Conservation (phyloP, 352 stramenopile genomes). For the Nothophytophthora sp. region DNA sequence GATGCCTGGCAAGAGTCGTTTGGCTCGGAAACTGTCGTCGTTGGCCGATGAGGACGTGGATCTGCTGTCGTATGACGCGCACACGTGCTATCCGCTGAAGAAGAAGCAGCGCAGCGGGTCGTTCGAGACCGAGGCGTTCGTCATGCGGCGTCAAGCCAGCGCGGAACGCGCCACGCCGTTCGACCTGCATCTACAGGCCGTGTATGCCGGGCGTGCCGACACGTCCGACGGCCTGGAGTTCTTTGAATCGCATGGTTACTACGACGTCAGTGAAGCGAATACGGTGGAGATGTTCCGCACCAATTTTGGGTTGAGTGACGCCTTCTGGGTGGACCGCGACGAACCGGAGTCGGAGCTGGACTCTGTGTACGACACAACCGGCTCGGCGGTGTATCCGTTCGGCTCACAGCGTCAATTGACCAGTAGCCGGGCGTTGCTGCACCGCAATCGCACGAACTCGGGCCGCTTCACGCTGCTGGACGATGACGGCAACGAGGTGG, state of each 20-base stretch:
- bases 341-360: conserved; percentile 19
- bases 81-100: conserved; percentile 12
- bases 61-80: not conserved
- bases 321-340: conserved; percentile 60
- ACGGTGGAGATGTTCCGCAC: conserved; percentile 80
- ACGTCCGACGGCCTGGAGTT: conserved; percentile 59
- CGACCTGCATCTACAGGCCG: conserved; percentile 62
- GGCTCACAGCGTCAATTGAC: conserved; percentile 31
- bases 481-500: conserved; percentile 67
- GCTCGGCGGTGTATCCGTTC: conserved; percentile 41
- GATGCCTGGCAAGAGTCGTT: conserved; percentile 25
- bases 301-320: conserved; percentile 66
- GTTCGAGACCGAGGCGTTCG: conserved; percentile 8
- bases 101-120: conserved; percentile 41
- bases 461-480: conserved; percentile 62
- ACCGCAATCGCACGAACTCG: conserved; percentile 26
- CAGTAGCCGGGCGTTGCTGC: conserved; percentile 33
- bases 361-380: conserved; percentile 8
- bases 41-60: conserved; percentile 30
- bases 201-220: conserved; percentile 56
- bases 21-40: conserved; percentile 33
- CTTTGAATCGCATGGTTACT: conserved; percentile 84
- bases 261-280: conserved; percentile 81
- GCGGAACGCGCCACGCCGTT: conserved; percentile 42
- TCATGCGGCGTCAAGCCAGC: conserved; percentile 12